A percentile compares a stretch with the other conserved stretches of the same genome.
phyloP scores from a whole-genome alignment of 768 basidiomycete species.

The Pleurotus tuoliensis region DNA sequence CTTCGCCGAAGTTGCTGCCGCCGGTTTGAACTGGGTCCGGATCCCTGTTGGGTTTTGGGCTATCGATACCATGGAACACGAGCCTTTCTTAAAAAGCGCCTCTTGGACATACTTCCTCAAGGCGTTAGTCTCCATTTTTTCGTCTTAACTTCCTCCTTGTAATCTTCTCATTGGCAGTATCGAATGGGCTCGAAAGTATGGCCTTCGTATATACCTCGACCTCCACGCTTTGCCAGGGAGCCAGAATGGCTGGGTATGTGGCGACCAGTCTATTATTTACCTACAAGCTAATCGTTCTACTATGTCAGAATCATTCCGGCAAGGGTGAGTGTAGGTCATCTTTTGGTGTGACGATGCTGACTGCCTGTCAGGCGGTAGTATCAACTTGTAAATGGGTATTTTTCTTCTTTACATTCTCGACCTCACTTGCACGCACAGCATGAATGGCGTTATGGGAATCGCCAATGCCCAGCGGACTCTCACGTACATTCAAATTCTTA shows the following conservation, averaged over 20 bases:
- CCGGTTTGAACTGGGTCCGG: conserved; percentile 84
- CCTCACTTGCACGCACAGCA: conserved; percentile 20
- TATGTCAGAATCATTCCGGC: conserved; percentile 50
- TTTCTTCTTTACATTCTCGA: conserved; percentile 5
- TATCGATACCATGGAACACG: conserved; percentile 68
- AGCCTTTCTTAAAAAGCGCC: conserved; percentile 78
- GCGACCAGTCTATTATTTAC: background rate
- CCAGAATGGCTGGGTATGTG: conserved; percentile 75
- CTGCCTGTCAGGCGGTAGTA: conserved; percentile 37
- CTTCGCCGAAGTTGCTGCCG: conserved; percentile 68
- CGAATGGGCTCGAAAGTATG: conserved; percentile 91
- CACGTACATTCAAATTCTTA: conserved; percentile 74
- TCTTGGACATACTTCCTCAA: conserved; percentile 66
- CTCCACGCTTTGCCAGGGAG: conserved; percentile 68
- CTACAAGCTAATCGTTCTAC: background rate
- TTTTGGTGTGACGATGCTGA: conserved; percentile 10
- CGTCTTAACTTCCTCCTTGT: background rate
- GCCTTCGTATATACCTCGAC: conserved; percentile 84
- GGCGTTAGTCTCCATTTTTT: conserved; percentile 24
- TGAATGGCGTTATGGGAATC: conserved; percentile 83
- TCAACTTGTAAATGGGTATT: conserved; percentile 51
- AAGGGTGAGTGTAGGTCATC: conserved; percentile 22
- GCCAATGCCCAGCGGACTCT: conserved; percentile 86
- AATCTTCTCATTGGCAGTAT: conserved; percentile 29
- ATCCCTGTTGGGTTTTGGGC: conserved; percentile 89